Evolutionary conservation across 345 rosid genomes (phyloP), one percentile per base, ranked within the genome.

Genomic region (Arabidopsis thaliana): DNA sequence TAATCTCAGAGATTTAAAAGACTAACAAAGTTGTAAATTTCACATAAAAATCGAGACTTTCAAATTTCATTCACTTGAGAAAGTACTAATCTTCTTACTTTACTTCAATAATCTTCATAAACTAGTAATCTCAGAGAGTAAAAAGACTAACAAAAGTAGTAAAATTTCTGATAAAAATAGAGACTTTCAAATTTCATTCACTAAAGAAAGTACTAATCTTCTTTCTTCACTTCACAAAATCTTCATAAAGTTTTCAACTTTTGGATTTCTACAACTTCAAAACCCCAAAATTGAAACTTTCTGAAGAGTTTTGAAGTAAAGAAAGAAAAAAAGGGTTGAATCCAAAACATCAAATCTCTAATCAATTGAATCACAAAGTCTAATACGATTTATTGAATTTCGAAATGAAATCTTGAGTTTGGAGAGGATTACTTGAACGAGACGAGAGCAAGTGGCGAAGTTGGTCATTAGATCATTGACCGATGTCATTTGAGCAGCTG

Each of bases 401-500:
- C 8, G 55, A 40, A 30, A 36, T 38, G 20, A 38, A 10, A 11
- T 28, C 2, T 28, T 1, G 32, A 23, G 12, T 42, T 20, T 13
- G 11, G 3, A 16, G 32, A 42, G 20, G 53, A 46, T n/a, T 65
- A 94, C 98, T 76, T 90, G 90, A 58, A 82, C 92, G 46, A 94
- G 96, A 81, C 91, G 91, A 67, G 96, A 83, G 84, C 98, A 94
- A 65, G 97, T 87, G 67, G 91, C 83, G 80, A 88, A 86, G 69
- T 94, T 94, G 78, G 90, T 37, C 60, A 93, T 87, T 59, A 91
- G 73, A 69, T 94, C 97, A 84, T 86, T 88, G 83, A 88, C 59
- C 28, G 98, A 91, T 36, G 98, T 91, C 96, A 94, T 94, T 87
- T 91, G 98, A 69, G 85, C 93, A n/a, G 93, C 95, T 59, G 97